Evolutionary conservation across 768 basidiomycete species (phyloP).

Genomic region (Agrocybe chaxingu): DNA sequence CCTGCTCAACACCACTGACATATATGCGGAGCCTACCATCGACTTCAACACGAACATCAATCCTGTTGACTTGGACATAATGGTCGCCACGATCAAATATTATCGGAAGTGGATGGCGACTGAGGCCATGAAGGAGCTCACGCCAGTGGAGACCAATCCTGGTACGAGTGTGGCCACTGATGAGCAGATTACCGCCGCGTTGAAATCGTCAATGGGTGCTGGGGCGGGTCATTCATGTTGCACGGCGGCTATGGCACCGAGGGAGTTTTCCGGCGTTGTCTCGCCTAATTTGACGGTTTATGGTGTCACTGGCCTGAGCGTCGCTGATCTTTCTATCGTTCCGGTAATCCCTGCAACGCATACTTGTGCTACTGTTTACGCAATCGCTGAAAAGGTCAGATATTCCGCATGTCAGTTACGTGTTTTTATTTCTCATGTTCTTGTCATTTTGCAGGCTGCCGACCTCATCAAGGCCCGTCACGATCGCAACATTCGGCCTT

Average conservation of each 20-base stretch:
- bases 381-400: conserved; percentile 8
- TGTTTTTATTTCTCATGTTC: too few relatives aligned
- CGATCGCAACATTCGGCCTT: not conserved
- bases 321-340: conserved; percentile 12
- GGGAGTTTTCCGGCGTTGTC: conserved; percentile 6
- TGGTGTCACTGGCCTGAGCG: conserved; percentile 10
- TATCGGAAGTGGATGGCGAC: conserved; percentile 6
- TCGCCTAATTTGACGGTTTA: conserved; percentile 8
- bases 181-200: not conserved
- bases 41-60: conserved; percentile 10
- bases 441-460: not conserved
- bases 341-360: conserved; percentile 11
- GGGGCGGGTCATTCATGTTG: conserved; percentile 4
- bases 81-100: conserved; percentile 6
- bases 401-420: too few relatives aligned
- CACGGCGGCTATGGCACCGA: conserved; percentile 6
- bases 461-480: conserved; percentile 9
- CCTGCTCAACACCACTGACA: conserved; percentile 8
- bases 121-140: not conserved
- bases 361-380: conserved; percentile 8
- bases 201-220: not conserved
- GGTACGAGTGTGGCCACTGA: conserved; percentile 4
- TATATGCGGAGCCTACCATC: conserved; percentile 1
- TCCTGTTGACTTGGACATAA: conserved; percentile 7
- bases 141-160: conserved; percentile 3